phyloP scores from a whole-genome alignment of 768 basidiomycete species.

The Pisolithus orientalis region DNA sequence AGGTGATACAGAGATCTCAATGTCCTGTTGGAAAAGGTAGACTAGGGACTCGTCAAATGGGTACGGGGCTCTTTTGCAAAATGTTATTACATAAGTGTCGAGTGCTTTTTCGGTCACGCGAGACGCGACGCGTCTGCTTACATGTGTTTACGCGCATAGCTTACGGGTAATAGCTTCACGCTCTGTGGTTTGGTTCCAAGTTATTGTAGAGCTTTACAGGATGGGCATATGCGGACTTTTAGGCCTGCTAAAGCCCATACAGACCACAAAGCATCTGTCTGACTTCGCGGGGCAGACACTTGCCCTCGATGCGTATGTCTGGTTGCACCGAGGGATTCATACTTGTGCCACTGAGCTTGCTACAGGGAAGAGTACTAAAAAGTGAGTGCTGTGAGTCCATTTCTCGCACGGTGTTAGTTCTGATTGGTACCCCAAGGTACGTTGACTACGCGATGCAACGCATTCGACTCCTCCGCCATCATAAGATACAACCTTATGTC shows the following conservation, averaged over 20 bases:
- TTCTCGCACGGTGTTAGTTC: neutral
- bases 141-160: slow-evolving; percentile 15
- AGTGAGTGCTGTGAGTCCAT: slow-evolving; percentile 45
- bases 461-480: slow-evolving; percentile 77
- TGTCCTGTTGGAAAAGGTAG: too few relatives aligned
- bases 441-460: slow-evolving; percentile 95
- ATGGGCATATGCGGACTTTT: slow-evolving; percentile 95
- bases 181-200: neutral
- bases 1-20: too few relatives aligned
- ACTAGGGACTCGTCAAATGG: too few relatives aligned
- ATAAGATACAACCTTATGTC: slow-evolving; percentile 81
- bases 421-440: slow-evolving; percentile 49
- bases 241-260: slow-evolving; percentile 86
- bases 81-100: too few relatives aligned
- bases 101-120: neutral
- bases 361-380: slow-evolving; percentile 74
- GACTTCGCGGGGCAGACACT: slow-evolving; percentile 81
- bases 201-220: neutral
- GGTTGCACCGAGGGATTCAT: slow-evolving; percentile 86
- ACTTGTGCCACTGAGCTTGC: slow-evolving; percentile 89
- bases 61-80: too few relatives aligned
- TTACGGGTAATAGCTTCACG: neutral
- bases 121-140: slow-evolving; percentile 29
- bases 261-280: slow-evolving; percentile 67
- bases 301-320: slow-evolving; percentile 93